phyloP scores from a whole-genome alignment of 257 asterid species.

The Solanum pimpinellifolium region DNA sequence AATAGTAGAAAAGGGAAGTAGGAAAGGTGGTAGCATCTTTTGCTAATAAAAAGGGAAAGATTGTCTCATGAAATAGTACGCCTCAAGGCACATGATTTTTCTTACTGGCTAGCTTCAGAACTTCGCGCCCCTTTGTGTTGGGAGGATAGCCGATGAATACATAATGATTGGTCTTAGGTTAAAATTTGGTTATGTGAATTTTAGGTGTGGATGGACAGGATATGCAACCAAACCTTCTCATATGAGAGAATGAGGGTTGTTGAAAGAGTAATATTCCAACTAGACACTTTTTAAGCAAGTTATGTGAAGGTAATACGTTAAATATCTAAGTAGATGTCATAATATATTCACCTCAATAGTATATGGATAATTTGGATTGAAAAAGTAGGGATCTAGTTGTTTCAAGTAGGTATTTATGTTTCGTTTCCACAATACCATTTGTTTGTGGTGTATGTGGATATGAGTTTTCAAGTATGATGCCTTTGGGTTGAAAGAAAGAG shows the following conservation, averaged over 20 bases:
- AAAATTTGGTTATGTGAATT: too few species aligned
- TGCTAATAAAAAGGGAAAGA: not conserved
- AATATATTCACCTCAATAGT: too few species aligned
- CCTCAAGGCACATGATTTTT: too few species aligned
- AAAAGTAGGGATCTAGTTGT: too few species aligned
- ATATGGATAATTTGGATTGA: not conserved
- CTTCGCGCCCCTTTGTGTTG: too few species aligned
- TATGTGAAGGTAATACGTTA: not conserved
- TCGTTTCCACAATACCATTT: not conserved
- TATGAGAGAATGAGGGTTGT: not conserved
- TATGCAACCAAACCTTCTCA: not conserved
- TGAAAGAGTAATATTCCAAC: not conserved
- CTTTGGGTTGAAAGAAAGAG: not conserved
- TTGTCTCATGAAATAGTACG: not conserved
- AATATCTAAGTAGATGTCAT: not conserved
- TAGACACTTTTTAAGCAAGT: too few species aligned
- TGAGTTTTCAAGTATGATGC: too few species aligned
- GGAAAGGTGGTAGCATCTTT: not conserved
- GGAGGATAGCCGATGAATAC: not conserved
- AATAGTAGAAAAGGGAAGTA: too few species aligned
- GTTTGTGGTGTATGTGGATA: not conserved
- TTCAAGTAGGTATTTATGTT: not conserved
- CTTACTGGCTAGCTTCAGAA: not conserved
- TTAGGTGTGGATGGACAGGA: not conserved
- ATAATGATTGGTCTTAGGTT: not conserved